A percentile compares a stretch with the other conserved stretches of the same genome.
Evolutionary conservation across 2,329 filamentous ascomycete species (phyloP).

Genomic region (Penicillium digitatum): DNA sequence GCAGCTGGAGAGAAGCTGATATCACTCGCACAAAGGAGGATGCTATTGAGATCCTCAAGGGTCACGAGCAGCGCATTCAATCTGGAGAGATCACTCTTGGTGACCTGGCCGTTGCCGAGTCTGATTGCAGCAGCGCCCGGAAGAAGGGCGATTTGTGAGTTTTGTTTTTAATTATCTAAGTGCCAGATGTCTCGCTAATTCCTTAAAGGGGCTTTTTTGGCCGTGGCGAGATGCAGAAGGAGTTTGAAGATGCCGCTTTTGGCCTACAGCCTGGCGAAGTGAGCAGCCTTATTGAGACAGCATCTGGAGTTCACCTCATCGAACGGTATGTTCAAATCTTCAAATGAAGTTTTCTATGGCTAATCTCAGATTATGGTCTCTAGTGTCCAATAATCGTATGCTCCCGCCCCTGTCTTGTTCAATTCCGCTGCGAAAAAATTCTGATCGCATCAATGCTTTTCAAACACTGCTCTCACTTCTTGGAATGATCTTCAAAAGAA

Average conservation of each 20-base stretch:
- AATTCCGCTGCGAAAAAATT: not conserved
- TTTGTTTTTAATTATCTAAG: not conserved
- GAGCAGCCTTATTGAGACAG: slow-evolving; percentile 83
- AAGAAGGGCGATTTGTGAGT: slow-evolving; percentile 84
- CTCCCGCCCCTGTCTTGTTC: not conserved
- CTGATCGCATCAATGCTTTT: not conserved
- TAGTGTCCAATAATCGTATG: not conserved
- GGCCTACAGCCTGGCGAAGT: slow-evolving; percentile 81
- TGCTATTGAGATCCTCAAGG: slow-evolving; percentile 70
- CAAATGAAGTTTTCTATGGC: not conserved
- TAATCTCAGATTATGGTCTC: not conserved
- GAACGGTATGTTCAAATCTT: slow-evolving; percentile 64
- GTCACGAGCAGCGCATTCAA: slow-evolving; percentile 71
- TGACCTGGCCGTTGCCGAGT: slow-evolving; percentile 81
- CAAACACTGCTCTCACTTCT: not conserved
- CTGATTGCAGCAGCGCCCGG: slow-evolving; percentile 90
- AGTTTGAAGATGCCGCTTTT: slow-evolving; percentile 96
- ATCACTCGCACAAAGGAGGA: slow-evolving; percentile 89
- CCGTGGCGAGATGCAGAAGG: slow-evolving; percentile 93
- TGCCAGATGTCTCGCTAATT: not conserved
- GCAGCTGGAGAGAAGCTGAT: slow-evolving; percentile 86
- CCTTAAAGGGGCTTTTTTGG: slow-evolving; percentile 75
- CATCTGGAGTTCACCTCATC: slow-evolving; percentile 91
- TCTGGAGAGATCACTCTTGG: slow-evolving; percentile 66
- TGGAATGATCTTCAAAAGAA: not conserved